Conservation (phyloP, 2,329 filamentous ascomycete genomes). For the Colletotrichum nymphaeae region DNA sequence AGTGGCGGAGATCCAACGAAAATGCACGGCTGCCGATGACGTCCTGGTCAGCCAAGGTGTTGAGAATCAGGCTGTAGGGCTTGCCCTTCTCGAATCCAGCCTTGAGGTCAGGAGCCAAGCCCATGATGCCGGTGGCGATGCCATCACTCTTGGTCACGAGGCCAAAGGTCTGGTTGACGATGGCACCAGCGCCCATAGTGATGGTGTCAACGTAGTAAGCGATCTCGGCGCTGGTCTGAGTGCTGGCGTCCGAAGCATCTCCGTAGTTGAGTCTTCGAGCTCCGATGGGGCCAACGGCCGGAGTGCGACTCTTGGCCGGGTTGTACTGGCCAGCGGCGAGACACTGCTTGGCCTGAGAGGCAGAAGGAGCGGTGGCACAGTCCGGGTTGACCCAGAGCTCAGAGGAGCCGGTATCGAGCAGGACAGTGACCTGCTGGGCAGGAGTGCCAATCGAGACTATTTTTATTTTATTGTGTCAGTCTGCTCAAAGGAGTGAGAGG, state of each 20-base stretch:
- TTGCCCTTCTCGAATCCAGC: constrained; percentile 49
- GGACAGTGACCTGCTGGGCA: constrained; percentile 56
- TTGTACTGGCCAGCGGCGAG: constrained; percentile 56
- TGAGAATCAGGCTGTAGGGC: constrained; percentile 66
- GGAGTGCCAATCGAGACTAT: constrained; percentile 57
- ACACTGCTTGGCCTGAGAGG: constrained; percentile 51
- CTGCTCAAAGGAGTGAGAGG: background rate
- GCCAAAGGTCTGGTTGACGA: constrained; percentile 62
- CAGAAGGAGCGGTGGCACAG: constrained; percentile 52
- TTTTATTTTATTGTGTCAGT: background rate
- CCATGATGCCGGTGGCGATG: constrained; percentile 64
- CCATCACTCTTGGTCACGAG: constrained; percentile 56
- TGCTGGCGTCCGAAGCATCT: constrained; percentile 48
- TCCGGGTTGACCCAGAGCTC: constrained; percentile 67
- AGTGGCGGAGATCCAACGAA: constrained; percentile 60
- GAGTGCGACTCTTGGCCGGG: constrained; percentile 52
- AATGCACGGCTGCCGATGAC: constrained; percentile 63
- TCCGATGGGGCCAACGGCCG: constrained; percentile 50
- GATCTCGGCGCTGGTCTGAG: constrained; percentile 53
- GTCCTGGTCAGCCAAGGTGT: constrained; percentile 58
- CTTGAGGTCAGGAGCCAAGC: constrained; percentile 56
- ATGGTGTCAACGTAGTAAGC: constrained; percentile 60
- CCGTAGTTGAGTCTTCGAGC: constrained; percentile 52
- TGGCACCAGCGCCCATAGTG: constrained; percentile 51
- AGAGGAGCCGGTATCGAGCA: constrained; percentile 64